Evolutionary conservation across 805 yeast species (phyloP), one percentile per base, ranked within the genome.

Genomic region (Huiozyma naganishii): DNA sequence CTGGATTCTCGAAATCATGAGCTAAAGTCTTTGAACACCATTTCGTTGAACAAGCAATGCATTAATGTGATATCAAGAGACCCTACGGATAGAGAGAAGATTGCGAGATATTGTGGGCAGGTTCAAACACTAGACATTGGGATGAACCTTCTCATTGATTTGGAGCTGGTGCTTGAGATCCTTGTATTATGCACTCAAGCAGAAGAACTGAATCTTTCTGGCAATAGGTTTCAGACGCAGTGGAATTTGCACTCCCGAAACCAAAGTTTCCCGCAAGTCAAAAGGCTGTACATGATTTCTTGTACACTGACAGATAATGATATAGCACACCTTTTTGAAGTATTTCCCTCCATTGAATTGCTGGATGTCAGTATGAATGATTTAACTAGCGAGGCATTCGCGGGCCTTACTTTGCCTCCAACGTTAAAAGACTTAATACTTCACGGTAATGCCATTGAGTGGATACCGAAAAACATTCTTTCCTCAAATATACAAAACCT

Each of bases 81-180:
- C 9, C 23, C 23, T 17, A 34, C 46, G 23, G 29, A 36, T 4
- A 46, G 37, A 10, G n/a, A 17, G 6, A 28, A 36, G 36, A 34
- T 34, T 7, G 29, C 10, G 2, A 9, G 39, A 40, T 5, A 23
- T 9, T 44, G 50, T 64, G 12, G 44, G 39, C 12, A 58, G 52
- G 45, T 54, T 69, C 40, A 43, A 37, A 32, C 62, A 23, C 63
- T 87, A 35, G 85, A 83, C 58, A 50, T 87, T 40, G 71, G 86
- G 9, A 74, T 63, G 55, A 82, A 85, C 55, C 59, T 83, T 40
- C 58, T 85, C 36, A 54, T 55, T 17, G 61, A 68, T 42, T 54
- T 79, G 46, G 43, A 54, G 0, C 63, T 58, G 1, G 54, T 82
- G 0, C 52, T 68, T 41, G 48, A 53, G 1, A 58, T 80, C 10